These are phyloP conservation scores for Moesziomyces sp. DNA, from an alignment of 1,284 basidiomycete genomes.

Conservation along the genomic window DNA sequence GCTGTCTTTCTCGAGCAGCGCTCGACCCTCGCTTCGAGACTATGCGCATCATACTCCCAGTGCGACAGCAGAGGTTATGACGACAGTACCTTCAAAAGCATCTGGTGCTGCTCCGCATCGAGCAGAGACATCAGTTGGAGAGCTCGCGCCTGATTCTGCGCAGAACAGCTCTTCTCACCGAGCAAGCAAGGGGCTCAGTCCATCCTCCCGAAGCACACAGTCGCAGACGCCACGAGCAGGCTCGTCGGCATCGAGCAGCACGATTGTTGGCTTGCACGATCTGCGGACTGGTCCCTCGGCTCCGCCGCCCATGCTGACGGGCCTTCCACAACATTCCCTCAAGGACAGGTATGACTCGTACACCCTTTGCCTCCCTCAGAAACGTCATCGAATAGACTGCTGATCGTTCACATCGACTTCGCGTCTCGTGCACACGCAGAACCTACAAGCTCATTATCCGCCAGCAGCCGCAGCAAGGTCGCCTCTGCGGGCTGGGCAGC, in stretches of 20 bases:
- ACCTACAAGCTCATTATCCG: constrained; percentile 40
- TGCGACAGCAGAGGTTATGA: no score
- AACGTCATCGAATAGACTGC: neutral
- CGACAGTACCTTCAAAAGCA: no score
- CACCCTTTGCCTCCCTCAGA: neutral
- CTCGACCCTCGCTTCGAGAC: no score
- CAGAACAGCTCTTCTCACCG: neutral
- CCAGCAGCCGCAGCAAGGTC: constrained; percentile 51
- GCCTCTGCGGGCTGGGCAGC: constrained; percentile 48
- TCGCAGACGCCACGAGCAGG: neutral
- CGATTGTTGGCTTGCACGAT: constrained; percentile 4
- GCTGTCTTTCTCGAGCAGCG: no score
- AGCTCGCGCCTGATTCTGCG: no score
- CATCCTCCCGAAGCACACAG: neutral
- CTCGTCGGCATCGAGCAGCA: neutral
- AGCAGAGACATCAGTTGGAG: no score
- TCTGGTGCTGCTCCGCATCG: no score
- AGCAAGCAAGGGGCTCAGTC: neutral
- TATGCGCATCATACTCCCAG: no score
- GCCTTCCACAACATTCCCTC: constrained; percentile 23
- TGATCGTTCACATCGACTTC: neutral
- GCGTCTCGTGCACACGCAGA: constrained; percentile 9
- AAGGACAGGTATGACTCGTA: constrained; percentile 15
- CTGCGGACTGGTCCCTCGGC: constrained; percentile 16
- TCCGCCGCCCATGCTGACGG: constrained; percentile 28